Evolutionary conservation across 2,329 filamentous ascomycete genomes (phyloP).

Genomic region (Myriosclerotinia duriaeana): DNA sequence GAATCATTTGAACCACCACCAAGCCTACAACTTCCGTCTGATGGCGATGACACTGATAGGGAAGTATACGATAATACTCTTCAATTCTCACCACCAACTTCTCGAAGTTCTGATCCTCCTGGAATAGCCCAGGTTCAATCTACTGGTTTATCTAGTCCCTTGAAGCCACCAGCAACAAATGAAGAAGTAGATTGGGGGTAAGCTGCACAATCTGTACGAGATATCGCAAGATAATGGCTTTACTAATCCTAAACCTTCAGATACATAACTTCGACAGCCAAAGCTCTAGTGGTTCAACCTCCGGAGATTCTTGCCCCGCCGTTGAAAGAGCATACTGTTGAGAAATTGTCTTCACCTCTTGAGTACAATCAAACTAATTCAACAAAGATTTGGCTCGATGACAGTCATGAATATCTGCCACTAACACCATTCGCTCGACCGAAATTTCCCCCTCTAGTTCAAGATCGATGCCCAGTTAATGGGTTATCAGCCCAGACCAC

Average conservation of each 20-base stretch:
- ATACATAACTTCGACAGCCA: neutral
- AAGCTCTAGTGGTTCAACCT: neutral
- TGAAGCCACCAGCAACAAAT: conserved; percentile 9
- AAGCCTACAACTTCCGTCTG: conserved; percentile 29
- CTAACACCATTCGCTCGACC: conserved; percentile 50
- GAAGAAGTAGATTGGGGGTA: conserved; percentile 21
- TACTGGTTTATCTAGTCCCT: conserved; percentile 28
- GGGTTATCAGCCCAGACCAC: conserved; percentile 50
- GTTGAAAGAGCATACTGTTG: too few relatives aligned
- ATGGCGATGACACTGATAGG: conserved; percentile 24
- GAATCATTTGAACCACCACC: conserved; percentile 31
- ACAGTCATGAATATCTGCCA: conserved; percentile 36
- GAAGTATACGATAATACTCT: conserved; percentile 37
- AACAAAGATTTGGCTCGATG: conserved; percentile 26
- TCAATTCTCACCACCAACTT: conserved; percentile 35
- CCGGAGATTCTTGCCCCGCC: neutral
- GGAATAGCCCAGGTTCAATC: neutral
- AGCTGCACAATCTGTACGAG: neutral
- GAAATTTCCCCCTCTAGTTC: conserved; percentile 50
- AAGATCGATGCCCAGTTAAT: conserved; percentile 54
- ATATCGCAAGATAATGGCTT: neutral
- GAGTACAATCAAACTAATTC: neutral
- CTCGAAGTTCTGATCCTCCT: neutral
- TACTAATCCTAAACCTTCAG: neutral
- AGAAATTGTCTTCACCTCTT: neutral